Conservation (phyloP, 2,329 filamentous ascomycete genomes). For the Diaporthe vexans region DNA sequence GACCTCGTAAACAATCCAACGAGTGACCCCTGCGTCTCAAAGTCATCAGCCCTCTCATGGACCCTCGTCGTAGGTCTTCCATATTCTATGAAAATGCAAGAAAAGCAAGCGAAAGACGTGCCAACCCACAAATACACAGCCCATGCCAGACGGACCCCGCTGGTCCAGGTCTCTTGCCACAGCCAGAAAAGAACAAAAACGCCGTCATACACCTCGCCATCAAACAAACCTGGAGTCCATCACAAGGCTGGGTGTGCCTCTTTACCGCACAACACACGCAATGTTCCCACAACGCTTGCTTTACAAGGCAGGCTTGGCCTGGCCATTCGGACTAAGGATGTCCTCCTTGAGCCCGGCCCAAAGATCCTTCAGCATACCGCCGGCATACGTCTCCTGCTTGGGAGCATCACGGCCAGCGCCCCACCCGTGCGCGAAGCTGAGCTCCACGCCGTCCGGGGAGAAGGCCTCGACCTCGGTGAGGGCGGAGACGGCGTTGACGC, state of each 20-base stretch:
- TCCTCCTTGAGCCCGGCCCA: constrained; percentile 72
- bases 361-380: constrained; percentile 66
- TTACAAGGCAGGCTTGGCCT: constrained; percentile 46
- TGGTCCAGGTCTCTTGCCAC: constrained; percentile 17
- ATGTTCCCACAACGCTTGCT: not conserved
- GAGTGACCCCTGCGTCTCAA: constrained; percentile 32
- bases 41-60: constrained; percentile 31
- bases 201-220: constrained; percentile 32
- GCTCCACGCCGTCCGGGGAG: constrained; percentile 67
- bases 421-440: constrained; percentile 64
- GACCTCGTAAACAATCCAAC: constrained; percentile 25
- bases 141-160: constrained; percentile 19
- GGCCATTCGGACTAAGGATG: constrained; percentile 49
- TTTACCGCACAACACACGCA: not conserved
- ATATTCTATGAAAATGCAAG: not conserved
- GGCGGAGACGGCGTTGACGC: constrained; percentile 63
- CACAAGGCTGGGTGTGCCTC: not conserved
- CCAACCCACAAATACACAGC: not conserved
- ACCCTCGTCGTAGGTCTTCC: constrained; percentile 24
- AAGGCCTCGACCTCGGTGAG: constrained; percentile 72
- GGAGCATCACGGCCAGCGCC: not conserved
- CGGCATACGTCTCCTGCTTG: constrained; percentile 49
- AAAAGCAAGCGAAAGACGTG: not conserved
- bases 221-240: not conserved
- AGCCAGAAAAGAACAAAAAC: constrained; percentile 19